A percentile compares a stretch with the other conserved stretches of the same genome.
These are phyloP conservation scores for Fusarium sambucinum DNA, from an alignment of 2,329 filamentous ascomycete genomes.

Conservation along the genomic window DNA sequence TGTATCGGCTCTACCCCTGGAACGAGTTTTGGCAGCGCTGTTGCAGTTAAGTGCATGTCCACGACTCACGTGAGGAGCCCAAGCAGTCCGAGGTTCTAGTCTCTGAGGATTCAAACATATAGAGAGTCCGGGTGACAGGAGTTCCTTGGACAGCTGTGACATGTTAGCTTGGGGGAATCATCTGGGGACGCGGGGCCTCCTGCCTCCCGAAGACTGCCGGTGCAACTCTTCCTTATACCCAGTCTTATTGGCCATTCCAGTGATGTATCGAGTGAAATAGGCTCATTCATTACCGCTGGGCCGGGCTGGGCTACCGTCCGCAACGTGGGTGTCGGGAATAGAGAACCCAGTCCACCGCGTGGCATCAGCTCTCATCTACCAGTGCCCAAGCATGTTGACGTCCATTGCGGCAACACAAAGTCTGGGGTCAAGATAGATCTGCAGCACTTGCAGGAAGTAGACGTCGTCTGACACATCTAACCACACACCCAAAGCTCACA, in stretches of 20 bases:
- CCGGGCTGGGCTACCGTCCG: background rate
- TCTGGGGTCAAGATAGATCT: constrained; percentile 37
- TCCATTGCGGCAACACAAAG: constrained; percentile 15
- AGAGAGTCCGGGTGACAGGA: background rate
- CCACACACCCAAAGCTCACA: constrained; percentile 17
- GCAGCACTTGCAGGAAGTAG: constrained; percentile 18
- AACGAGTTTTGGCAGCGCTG: background rate
- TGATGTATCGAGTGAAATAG: background rate
- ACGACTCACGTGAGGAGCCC: background rate
- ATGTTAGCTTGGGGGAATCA: background rate
- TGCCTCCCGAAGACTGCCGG: constrained; percentile 29
- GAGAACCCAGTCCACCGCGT: too few relatives aligned
- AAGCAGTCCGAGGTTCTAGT: background rate
- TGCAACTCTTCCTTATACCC: background rate
- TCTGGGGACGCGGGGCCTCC: constrained; percentile 18
- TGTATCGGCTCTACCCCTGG: background rate
- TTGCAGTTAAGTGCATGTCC: background rate
- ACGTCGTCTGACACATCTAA: constrained; percentile 20
- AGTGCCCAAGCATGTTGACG: constrained; percentile 7
- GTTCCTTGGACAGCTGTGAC: background rate
- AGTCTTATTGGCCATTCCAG: constrained; percentile 14
- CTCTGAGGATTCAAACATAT: background rate
- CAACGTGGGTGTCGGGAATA: background rate
- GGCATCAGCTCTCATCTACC: too few relatives aligned
- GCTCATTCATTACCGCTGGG: constrained; percentile 4